Evolutionary conservation across 768 basidiomycete genomes (phyloP), one percentile per base, ranked within the genome.

Genomic region (Pleurotus tuber-regium): DNA sequence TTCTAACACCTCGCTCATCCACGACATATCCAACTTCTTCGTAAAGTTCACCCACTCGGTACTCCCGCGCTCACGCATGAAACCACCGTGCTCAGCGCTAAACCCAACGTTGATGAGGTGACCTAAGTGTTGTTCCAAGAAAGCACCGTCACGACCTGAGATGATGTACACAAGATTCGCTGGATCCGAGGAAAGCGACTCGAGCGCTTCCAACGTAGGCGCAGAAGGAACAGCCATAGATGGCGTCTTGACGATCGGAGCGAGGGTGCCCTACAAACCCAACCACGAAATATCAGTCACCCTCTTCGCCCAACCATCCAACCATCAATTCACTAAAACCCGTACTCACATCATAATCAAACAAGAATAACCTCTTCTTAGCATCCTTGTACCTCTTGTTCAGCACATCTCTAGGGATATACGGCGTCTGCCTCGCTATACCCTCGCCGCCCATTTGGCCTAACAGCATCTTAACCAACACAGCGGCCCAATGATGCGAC

Each of bases 161-260:
- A 99, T 97, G 68, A 99, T 93, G 73, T 93, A 98, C 49, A 98
- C 94, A 36, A 97, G 58, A 68, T 99, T 99, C 61, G 76, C 76
- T 19, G 95, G 91, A 66, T 98, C 95, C 12, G 73, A 70, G 1
- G 87, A 71, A 29, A 99, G 79, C 52, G 74, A 73, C 48, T 79
- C 68, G 52, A 99, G 85, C 0, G 90, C 89, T 46, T 76, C 72
- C 36, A 95, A 79, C 2, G 95, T 86, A 16, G 77, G 74, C 4
- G 77, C 66, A 1, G 92, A 87, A 0, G 96, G 96, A 2, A 84
- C 69, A 2, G 96, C 96, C 74, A 88, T 87, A 43, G 87, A 83
- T 0, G 96, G 96, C 12, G 82, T 83, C 73, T 93, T 96, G 66
- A 99, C 96, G 68, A 99, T 98, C 2, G 96, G 96, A 1, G 96